Conservation (phyloP, 371 early-diverging fungal species). For the Syncephalis plumigaleata region DNA sequence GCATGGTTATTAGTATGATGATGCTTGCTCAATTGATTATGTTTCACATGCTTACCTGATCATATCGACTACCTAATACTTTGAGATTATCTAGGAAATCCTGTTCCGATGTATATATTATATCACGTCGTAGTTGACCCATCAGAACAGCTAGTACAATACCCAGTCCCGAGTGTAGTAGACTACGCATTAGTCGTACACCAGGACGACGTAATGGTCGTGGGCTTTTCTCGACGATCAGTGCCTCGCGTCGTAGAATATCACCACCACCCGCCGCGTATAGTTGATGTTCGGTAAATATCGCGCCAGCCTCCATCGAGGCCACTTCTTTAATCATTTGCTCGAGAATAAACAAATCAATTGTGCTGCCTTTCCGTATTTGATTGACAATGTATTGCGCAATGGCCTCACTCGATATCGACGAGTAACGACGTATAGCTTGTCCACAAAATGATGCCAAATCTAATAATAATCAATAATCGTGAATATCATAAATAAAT, state of each 20-base stretch:
- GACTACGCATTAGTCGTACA: constrained; percentile 31
- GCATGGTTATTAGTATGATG: no score
- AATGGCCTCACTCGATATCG: constrained; percentile 38
- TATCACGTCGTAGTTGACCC: constrained; percentile 19
- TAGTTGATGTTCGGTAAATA: constrained; percentile 33
- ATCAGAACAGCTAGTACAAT: constrained; percentile 36
- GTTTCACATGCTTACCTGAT: no score
- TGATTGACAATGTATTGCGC: constrained; percentile 49
- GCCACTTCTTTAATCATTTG: constrained; percentile 55
- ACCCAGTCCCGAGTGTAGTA: constrained; percentile 32
- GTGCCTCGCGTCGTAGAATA: constrained; percentile 26
- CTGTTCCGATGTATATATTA: constrained; percentile 18
- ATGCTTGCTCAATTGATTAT: no score
- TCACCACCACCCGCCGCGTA: constrained; percentile 52
- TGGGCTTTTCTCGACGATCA: constrained; percentile 24
- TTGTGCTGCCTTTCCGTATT: constrained; percentile 25
- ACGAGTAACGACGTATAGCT: constrained; percentile 43
- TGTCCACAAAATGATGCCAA: constrained; percentile 57
- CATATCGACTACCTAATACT: constrained; percentile 28
- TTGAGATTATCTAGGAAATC: constrained; percentile 25
- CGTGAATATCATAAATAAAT: background rate
- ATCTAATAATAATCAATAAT: constrained; percentile 10
- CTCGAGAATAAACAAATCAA: constrained; percentile 19
- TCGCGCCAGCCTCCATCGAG: constrained; percentile 43
- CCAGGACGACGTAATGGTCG: constrained; percentile 33